Conservation (phyloP, 202 grass and related monocot genomes). For the Eragrostis tef region DNA sequence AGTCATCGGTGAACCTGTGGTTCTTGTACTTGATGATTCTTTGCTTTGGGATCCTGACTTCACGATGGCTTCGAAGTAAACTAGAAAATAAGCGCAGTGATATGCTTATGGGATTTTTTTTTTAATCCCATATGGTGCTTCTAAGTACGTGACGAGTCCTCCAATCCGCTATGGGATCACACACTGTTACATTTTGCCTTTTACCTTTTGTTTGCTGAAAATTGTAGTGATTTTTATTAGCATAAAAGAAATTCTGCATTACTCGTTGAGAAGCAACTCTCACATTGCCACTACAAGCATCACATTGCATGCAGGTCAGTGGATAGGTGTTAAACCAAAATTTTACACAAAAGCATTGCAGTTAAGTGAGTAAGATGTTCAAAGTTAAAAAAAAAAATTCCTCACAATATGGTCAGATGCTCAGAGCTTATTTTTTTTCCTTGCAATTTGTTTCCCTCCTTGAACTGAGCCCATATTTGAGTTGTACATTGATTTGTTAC, state of each 20-base stretch:
- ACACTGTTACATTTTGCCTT: constrained; percentile 2
- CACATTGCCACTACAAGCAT: no score
- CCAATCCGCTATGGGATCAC: constrained; percentile 57
- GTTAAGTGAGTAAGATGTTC: no score
- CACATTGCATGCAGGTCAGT: no score
- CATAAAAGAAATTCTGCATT: not conserved
- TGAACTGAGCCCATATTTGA: no score
- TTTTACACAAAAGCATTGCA: no score
- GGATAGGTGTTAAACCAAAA: no score
- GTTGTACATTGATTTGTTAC: no score
- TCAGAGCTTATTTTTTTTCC: no score
- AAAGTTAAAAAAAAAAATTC: no score
- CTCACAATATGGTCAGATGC: no score
- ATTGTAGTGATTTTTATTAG: not conserved
- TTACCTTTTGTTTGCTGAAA: not conserved
- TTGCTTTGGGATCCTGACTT: constrained; percentile 96
- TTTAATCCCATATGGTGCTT: constrained; percentile 47
- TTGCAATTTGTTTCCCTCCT: no score
- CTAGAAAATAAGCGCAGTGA: constrained; percentile 4
- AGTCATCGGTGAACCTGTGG: constrained; percentile 92
- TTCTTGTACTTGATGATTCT: constrained; percentile 95
- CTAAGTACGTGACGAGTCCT: constrained; percentile 97
- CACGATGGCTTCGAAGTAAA: constrained; percentile 79
- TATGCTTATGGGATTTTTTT: constrained; percentile 34
- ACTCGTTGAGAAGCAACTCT: no score